phyloP scores from a whole-genome alignment of 2,329 filamentous ascomycete genomes.

The Mollisia scopiformis region DNA sequence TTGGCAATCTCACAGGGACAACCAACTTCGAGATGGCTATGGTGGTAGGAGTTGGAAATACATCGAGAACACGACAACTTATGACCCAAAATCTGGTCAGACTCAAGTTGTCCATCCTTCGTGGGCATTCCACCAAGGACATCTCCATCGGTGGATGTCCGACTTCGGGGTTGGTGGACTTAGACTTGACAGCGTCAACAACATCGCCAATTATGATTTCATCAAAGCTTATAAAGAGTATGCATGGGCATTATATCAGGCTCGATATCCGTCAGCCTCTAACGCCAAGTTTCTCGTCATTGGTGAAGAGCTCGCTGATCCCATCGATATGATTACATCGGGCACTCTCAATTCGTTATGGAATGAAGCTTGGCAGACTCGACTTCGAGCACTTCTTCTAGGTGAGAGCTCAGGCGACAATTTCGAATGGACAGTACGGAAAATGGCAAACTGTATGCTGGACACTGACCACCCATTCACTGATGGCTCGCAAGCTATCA shows the following conservation, averaged over 20 bases:
- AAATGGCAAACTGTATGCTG: conserved; percentile 21
- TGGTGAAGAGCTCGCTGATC: conserved; percentile 24
- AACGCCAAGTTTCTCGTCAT: conserved; percentile 25
- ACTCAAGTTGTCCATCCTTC: conserved; percentile 13
- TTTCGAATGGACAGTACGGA: conserved; percentile 22
- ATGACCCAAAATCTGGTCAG: conserved; percentile 21
- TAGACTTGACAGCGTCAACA: conserved; percentile 24
- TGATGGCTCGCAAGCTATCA: conserved; percentile 21
- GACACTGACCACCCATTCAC: conserved; percentile 22
- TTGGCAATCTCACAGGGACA: conserved; percentile 16
- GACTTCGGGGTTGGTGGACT: conserved; percentile 22
- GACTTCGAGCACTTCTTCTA: conserved; percentile 16
- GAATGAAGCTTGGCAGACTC: conserved; percentile 23
- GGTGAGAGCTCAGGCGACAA: conserved; percentile 7
- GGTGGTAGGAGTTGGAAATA: conserved; percentile 22
- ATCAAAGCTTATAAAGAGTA: conserved; percentile 23
- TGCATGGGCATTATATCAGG: conserved; percentile 16
- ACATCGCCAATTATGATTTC: conserved; percentile 24
- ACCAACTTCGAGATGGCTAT: conserved; percentile 15
- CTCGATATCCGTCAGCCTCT: conserved; percentile 8
- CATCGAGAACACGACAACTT: conserved; percentile 9
- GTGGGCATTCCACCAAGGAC: conserved; percentile 22
- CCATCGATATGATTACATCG: conserved; percentile 18
- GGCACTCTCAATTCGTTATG: conserved; percentile 20
- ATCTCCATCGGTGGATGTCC: conserved; percentile 23